These are phyloP conservation scores for Paradendryphiella salina DNA, from an alignment of 2,329 filamentous ascomycete species.

Conservation along the genomic window DNA sequence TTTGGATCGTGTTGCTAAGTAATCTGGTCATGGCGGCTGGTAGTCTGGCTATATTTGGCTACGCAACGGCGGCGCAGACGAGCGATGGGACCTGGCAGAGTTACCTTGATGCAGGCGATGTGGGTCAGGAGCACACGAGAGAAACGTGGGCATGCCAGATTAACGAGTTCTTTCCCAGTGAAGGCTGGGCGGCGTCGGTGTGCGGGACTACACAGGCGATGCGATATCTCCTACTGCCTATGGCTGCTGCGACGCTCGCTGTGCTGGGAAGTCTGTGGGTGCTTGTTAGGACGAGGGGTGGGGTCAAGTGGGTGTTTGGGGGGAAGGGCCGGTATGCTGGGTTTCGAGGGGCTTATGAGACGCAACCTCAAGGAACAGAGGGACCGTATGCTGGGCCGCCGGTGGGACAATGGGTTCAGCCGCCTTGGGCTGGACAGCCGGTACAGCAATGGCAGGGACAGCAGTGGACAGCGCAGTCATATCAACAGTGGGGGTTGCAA, in stretches of 20 bases:
- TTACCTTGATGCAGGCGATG: slow-evolving; percentile 21
- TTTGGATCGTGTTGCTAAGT: slow-evolving; percentile 27
- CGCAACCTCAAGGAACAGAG: slow-evolving; percentile 12
- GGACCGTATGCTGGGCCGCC: slow-evolving; percentile 4
- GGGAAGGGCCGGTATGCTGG: slow-evolving; percentile 36
- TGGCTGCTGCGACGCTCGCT: slow-evolving; percentile 26
- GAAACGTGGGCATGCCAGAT: slow-evolving; percentile 40
- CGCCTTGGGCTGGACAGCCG: slow-evolving; percentile 1
- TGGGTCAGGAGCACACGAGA: slow-evolving; percentile 21
- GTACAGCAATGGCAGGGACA: slow-evolving; percentile 13
- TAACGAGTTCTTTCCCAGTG: slow-evolving; percentile 17
- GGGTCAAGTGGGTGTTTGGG: slow-evolving; percentile 32
- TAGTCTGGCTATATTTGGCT: slow-evolving; percentile 28
- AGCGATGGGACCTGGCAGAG: slow-evolving; percentile 21
- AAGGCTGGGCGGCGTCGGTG: slow-evolving; percentile 30
- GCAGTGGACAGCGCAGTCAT: slow-evolving; percentile 15
- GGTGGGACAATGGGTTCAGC: slow-evolving; percentile 1
- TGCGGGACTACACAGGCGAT: slow-evolving; percentile 34
- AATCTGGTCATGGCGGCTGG: slow-evolving; percentile 21
- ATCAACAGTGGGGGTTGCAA: slow-evolving; percentile 6
- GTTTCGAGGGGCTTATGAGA: slow-evolving; percentile 33
- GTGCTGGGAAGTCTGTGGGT: slow-evolving; percentile 26
- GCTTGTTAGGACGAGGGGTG: slow-evolving; percentile 31
- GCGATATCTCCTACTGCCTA: slow-evolving; percentile 29
- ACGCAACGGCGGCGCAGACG: slow-evolving; percentile 25